Evolutionary conservation across 73 alveolate genomes (phyloP).

Genomic region (Paramecium biaurelia): DNA sequence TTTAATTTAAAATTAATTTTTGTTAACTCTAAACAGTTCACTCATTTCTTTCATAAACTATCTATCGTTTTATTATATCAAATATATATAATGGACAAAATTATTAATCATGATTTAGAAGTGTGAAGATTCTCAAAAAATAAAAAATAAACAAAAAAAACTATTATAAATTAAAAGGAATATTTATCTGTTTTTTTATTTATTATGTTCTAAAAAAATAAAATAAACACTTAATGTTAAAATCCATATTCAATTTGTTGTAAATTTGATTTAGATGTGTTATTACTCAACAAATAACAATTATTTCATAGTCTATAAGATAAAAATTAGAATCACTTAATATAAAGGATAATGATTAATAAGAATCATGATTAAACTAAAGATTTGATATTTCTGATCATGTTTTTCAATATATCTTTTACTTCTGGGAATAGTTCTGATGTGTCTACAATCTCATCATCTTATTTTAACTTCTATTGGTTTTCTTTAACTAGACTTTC

Average conservation of each 20-base stretch:
- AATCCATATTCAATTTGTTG: background rate
- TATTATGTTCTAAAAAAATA: background rate
- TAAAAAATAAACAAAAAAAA: background rate
- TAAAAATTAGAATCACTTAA: too few species aligned
- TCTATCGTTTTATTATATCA: too few species aligned
- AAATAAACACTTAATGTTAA: background rate
- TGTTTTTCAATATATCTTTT: background rate
- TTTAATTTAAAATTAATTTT: too few species aligned
- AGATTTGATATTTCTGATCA: background rate
- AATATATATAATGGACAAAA: too few species aligned
- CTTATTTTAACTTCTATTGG: background rate
- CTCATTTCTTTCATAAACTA: too few species aligned
- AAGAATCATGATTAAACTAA: background rate
- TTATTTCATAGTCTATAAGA: background rate
- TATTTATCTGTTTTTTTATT: too few species aligned
- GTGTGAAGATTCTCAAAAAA: too few species aligned
- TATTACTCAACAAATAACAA: background rate
- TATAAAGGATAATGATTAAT: background rate
- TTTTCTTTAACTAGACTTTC: background rate
- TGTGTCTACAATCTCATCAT: background rate
- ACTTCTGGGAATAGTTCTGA: background rate
- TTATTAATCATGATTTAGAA: too few species aligned
- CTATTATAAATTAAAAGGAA: background rate
- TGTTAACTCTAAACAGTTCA: too few species aligned
- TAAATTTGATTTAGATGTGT: too few species aligned